phyloP scores from a whole-genome alignment of 441 rosid species.

The Raphanus hybrid region DNA sequence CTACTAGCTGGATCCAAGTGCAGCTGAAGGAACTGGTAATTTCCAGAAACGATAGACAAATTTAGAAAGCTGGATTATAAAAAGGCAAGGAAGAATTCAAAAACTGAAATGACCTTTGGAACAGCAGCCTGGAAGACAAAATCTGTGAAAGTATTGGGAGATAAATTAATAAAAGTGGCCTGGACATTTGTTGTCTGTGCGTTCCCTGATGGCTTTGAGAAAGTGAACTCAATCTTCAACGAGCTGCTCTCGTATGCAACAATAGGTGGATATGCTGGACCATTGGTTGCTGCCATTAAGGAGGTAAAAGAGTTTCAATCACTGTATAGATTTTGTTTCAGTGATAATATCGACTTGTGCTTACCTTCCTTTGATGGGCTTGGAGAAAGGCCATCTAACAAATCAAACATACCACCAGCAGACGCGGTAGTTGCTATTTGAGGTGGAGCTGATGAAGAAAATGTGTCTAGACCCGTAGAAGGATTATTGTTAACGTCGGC shows the following conservation, averaged over 20 bases:
- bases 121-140: conserved; percentile 98
- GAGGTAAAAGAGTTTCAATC: background rate
- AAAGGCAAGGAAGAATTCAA: background rate
- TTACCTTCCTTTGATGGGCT: conserved; percentile 69
- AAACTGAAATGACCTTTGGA: conserved; percentile 69
- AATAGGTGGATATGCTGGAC: conserved; percentile 61
- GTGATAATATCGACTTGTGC: conserved; percentile 11
- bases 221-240: conserved; percentile 77
- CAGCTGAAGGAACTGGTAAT: conserved; percentile 87
- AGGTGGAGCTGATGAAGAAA: conserved; percentile 53
- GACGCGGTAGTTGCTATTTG: conserved; percentile 51
- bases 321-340: background rate
- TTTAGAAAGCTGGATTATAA: background rate
- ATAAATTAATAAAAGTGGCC: conserved; percentile 81
- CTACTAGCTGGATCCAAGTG: conserved; percentile 93
- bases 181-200: conserved; percentile 69
- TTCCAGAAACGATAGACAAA: conserved; percentile 15
- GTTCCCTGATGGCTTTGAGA: conserved; percentile 80
- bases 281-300: no score
- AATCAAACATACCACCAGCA: conserved; percentile 66
- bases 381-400: conserved; percentile 83
- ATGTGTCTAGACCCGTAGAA: conserved; percentile 52
- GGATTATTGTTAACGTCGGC: conserved; percentile 49
- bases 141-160: conserved; percentile 65
- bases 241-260: conserved; percentile 89